phyloP scores from a whole-genome alignment of 352 stramenopile genomes.

The Globisporangium iwayamae region DNA sequence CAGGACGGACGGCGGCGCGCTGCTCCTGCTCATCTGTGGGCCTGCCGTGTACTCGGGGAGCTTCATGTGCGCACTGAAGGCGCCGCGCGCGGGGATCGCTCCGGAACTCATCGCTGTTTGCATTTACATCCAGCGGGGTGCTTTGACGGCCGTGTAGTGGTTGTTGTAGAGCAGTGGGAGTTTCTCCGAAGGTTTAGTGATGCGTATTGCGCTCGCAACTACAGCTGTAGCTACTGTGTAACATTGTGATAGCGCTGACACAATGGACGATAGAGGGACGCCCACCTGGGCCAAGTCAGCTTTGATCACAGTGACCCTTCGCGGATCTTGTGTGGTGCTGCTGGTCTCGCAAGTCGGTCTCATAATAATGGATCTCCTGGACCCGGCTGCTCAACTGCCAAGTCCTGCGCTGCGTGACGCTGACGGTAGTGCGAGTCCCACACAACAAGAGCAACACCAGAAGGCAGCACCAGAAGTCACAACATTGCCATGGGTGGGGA shows the following conservation, averaged over 20 bases:
- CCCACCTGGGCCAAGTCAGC: not conserved
- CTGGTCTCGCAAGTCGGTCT: not conserved
- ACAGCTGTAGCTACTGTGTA: not conserved
- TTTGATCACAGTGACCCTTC: not conserved
- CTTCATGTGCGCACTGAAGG: slow-evolving; percentile 38
- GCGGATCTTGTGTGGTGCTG: not conserved
- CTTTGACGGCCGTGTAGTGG: not conserved
- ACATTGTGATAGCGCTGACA: not conserved
- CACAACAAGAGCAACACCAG: not conserved
- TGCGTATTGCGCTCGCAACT: not conserved
- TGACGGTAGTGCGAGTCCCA: not conserved
- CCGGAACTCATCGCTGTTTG: slow-evolving; percentile 1
- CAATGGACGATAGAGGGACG: not conserved
- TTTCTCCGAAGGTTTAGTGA: not conserved
- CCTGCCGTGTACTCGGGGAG: not conserved
- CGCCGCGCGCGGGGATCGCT: slow-evolving; percentile 25
- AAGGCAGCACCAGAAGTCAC: not conserved
- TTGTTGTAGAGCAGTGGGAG: not conserved
- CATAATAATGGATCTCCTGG: not conserved
- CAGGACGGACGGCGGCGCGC: not conserved
- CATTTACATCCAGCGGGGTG: not conserved
- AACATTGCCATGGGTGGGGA: slow-evolving; percentile 18
- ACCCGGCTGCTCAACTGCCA: not conserved
- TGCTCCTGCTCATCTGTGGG: not conserved
- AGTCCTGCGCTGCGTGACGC: not conserved